Conservation (phyloP, 345 rosid genomes). For the Populus nigra region DNA sequence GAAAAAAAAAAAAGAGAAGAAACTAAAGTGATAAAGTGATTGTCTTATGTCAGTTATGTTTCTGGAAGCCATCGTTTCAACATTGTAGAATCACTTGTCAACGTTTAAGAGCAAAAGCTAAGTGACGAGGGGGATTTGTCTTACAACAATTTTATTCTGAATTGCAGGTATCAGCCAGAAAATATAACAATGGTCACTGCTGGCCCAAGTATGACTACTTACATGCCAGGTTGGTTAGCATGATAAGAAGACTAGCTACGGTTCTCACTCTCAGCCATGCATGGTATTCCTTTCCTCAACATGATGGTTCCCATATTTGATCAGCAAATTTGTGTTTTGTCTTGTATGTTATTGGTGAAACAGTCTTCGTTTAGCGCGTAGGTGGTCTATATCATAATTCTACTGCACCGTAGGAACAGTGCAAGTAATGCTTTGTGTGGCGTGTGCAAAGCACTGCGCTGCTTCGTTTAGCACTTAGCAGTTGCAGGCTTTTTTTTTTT, state of each 20-base stretch:
- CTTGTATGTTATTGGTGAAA: slow-evolving; percentile 2
- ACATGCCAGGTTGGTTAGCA: slow-evolving; percentile 91
- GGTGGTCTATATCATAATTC: slow-evolving; percentile 11
- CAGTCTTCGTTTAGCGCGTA: neutral
- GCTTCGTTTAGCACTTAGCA: neutral
- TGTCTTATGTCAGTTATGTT: neutral
- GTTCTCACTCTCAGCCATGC: neutral
- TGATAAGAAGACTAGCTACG: slow-evolving; percentile 21
- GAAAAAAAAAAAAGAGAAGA: neutral
- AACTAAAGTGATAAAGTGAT: neutral
- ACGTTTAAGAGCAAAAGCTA: neutral
- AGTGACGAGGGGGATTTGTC: neutral
- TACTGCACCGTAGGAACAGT: slow-evolving; percentile 8
- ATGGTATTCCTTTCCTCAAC: slow-evolving; percentile 12
- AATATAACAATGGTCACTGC: slow-evolving; percentile 52
- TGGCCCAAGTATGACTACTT: slow-evolving; percentile 77
- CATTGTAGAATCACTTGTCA: neutral
- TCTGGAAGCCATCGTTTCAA: neutral
- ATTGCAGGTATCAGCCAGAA: slow-evolving; percentile 64
- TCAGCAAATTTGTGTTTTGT: slow-evolving; percentile 7
- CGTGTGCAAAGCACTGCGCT: slow-evolving; percentile 10
- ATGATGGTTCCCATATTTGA: neutral
- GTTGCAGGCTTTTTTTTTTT: neutral
- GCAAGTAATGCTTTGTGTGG: slow-evolving; percentile 12
- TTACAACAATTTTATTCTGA: neutral